A percentile compares a stretch with the other conserved stretches of the same genome.
phyloP scores from a whole-genome alignment of 2,329 filamentous ascomycete genomes.

The Tolypocladium paradoxum region DNA sequence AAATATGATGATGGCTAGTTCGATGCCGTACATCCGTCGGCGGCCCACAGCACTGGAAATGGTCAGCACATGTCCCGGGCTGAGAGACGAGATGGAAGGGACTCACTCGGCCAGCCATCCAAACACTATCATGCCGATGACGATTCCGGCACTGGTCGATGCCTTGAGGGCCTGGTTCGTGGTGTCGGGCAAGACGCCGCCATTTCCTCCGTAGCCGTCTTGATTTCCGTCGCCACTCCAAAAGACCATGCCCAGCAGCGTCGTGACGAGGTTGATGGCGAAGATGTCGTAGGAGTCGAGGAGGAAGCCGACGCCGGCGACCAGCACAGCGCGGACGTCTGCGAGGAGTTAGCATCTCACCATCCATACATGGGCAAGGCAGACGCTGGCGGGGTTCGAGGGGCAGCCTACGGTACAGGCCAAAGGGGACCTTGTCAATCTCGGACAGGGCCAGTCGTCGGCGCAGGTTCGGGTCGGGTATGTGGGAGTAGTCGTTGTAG shows the following conservation, averaged over 20 bases:
- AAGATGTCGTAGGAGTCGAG: slow-evolving; percentile 77
- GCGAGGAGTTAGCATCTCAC: background rate
- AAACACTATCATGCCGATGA: slow-evolving; percentile 68
- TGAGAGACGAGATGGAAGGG: background rate
- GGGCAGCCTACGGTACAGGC: slow-evolving; percentile 48
- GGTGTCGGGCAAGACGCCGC: slow-evolving; percentile 48
- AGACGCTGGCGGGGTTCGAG: background rate
- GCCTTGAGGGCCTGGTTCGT: slow-evolving; percentile 69
- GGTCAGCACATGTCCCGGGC: background rate
- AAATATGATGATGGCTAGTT: slow-evolving; percentile 61
- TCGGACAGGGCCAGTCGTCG: slow-evolving; percentile 66
- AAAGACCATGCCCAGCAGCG: slow-evolving; percentile 66
- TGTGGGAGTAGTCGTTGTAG: slow-evolving; percentile 55
- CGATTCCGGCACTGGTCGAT: slow-evolving; percentile 68
- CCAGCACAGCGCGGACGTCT: slow-evolving; percentile 60
- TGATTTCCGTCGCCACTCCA: slow-evolving; percentile 41
- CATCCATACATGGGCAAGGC: background rate
- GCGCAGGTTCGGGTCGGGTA: slow-evolving; percentile 64
- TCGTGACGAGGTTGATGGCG: slow-evolving; percentile 63
- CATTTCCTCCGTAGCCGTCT: slow-evolving; percentile 39
- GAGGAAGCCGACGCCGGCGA: slow-evolving; percentile 76
- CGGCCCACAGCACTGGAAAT: slow-evolving; percentile 48
- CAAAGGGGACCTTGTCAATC: slow-evolving; percentile 69
- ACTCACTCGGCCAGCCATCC: slow-evolving; percentile 61
- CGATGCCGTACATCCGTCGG: slow-evolving; percentile 73